A percentile compares a stretch with the other conserved stretches of the same genome.
These are phyloP conservation scores for Paramyrothecium roridum DNA, from an alignment of 2,329 filamentous ascomycete species.

Conservation along the genomic window DNA sequence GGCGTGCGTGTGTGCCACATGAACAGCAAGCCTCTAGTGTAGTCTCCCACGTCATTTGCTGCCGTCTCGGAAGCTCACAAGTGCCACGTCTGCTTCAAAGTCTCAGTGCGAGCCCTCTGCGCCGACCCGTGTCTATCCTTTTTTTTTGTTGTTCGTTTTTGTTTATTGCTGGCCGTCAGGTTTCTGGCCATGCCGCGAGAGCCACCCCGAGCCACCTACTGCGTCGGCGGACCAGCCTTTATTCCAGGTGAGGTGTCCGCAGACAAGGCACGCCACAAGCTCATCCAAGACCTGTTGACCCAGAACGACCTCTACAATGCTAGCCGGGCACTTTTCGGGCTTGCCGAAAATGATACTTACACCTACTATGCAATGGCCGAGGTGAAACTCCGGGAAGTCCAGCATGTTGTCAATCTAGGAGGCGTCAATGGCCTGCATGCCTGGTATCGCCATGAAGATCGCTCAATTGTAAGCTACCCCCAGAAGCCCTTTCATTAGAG, in stretches of 20 bases:
- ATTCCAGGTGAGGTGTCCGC: constrained; percentile 35
- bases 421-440: constrained; percentile 41
- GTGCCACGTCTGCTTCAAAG: too few species aligned
- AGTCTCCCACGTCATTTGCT: too few species aligned
- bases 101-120: too few species aligned
- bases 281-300: constrained; percentile 33
- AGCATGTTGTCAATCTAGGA: constrained; percentile 41
- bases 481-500: too few species aligned
- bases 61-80: too few species aligned
- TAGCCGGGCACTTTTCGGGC: constrained; percentile 38
- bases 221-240: constrained; percentile 42
- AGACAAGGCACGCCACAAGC: constrained; percentile 33
- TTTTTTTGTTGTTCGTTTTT: not conserved
- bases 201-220: constrained; percentile 28
- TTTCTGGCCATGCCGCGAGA: constrained; percentile 19
- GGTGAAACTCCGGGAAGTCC: constrained; percentile 45
- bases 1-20: too few species aligned
- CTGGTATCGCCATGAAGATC: constrained; percentile 43
- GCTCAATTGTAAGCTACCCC: constrained; percentile 22
- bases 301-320: constrained; percentile 42
- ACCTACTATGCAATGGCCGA: constrained; percentile 50
- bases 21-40: too few species aligned
- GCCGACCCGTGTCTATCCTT: too few species aligned
- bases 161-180: not conserved
- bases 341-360: constrained; percentile 42